A percentile compares a stretch with the other conserved stretches of the same genome.
These are phyloP conservation scores for Tolypocladium amazonense DNA, from an alignment of 2,329 filamentous ascomycete genomes.

Conservation along the genomic window DNA sequence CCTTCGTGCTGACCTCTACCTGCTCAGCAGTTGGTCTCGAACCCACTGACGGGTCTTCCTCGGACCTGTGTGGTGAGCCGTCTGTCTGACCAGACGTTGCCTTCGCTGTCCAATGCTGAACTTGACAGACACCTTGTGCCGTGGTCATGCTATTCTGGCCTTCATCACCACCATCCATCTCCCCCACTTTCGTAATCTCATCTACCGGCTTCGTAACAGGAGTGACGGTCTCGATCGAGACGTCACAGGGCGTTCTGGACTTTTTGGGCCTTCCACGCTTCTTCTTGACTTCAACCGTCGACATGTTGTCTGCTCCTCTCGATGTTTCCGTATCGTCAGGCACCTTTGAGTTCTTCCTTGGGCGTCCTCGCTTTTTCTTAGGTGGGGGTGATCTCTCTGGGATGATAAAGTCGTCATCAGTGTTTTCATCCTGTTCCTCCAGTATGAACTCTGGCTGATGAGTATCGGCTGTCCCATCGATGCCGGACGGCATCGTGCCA, in stretches of 20 bases:
- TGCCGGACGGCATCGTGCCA: background rate
- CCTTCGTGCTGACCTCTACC: background rate
- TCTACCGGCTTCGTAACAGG: background rate
- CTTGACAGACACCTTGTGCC: background rate
- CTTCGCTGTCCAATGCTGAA: background rate
- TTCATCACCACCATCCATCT: background rate
- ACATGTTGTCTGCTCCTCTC: conserved; percentile 1
- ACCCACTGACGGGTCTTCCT: background rate
- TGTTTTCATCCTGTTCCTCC: conserved; percentile 3
- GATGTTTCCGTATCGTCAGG: conserved; percentile 5
- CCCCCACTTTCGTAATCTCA: background rate
- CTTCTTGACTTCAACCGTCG: conserved; percentile 14
- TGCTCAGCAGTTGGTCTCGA: background rate
- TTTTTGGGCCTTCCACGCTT: conserved; percentile 34
- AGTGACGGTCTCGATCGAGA: background rate
- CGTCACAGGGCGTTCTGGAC: background rate
- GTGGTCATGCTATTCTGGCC: background rate
- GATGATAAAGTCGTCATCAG: conserved; percentile 5
- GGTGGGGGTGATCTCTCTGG: conserved; percentile 7
- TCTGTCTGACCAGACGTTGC: background rate
- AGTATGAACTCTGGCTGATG: background rate
- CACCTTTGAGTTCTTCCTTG: conserved; percentile 14
- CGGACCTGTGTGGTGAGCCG: background rate
- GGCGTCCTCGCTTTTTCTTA: conserved; percentile 21
- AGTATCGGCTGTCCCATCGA: background rate